Conservation (phyloP, 371 early-diverging fungal species). For the Mucor sp. region DNA sequence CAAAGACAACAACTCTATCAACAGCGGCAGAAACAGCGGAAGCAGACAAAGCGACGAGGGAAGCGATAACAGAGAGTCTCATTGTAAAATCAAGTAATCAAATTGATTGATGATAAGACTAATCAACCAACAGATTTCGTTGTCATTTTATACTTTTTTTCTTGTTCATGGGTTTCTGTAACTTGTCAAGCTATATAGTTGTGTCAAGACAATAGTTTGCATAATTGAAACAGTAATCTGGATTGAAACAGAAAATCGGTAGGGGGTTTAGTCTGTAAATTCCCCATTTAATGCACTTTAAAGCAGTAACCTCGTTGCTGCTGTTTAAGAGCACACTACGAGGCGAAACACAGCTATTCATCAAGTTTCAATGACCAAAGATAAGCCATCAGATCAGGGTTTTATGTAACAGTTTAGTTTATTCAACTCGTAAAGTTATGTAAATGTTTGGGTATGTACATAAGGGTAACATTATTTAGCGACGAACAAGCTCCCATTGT, state of each 20-base stretch:
- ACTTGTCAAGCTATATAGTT: no score
- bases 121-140: neutral
- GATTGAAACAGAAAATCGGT: no score
- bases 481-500: slow-evolving; percentile 23
- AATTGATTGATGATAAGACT: neutral
- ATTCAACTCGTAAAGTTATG: neutral
- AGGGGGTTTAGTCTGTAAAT: no score
- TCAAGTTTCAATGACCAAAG: no score
- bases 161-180: neutral
- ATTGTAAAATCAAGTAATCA: neutral
- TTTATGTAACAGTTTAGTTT: neutral
- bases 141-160: neutral
- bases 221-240: no score
- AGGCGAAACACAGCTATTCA: no score
- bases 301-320: no score
- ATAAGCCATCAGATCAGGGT: no score
- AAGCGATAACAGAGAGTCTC: slow-evolving; percentile 5
- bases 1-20: slow-evolving; percentile 25
- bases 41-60: slow-evolving; percentile 16
- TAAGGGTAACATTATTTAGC: slow-evolving; percentile 1
- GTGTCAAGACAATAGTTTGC: no score
- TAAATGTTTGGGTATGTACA: neutral
- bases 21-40: slow-evolving; percentile 16
- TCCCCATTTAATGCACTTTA: no score
- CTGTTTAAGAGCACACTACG: no score